A percentile compares a stretch with the other conserved stretches of the same genome.
These are phyloP conservation scores for Solanum medicagineum DNA, from an alignment of 257 asterid species.

Conservation along the genomic window DNA sequence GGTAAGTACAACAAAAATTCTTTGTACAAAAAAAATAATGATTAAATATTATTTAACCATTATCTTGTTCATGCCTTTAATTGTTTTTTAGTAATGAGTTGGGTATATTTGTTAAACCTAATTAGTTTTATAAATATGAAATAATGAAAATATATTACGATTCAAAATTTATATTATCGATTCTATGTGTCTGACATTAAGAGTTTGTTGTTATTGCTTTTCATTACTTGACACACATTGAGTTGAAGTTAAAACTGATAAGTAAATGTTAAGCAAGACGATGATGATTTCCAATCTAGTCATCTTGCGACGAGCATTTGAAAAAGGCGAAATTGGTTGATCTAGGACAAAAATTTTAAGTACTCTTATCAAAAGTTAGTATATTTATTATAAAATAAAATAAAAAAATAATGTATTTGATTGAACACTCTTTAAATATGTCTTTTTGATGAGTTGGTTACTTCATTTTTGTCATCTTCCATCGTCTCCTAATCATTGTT, in stretches of 20 bases:
- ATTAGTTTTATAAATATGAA: background rate
- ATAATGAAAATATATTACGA: background rate
- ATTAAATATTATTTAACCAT: background rate
- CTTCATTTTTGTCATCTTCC: background rate
- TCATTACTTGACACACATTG: background rate
- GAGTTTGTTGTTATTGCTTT: background rate
- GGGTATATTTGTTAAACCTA: background rate
- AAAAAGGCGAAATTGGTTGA: background rate
- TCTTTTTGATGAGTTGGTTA: background rate
- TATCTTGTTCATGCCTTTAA: background rate
- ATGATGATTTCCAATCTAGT: background rate
- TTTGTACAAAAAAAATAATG: background rate
- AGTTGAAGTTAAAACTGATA: background rate
- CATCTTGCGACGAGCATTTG: accelerated
- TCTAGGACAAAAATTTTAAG: background rate
- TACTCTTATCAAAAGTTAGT: too few species aligned
- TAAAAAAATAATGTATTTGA: background rate
- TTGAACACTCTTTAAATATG: background rate
- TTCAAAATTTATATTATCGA: too few species aligned
- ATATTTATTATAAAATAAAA: too few species aligned
- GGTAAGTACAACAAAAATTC: background rate
- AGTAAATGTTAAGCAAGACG: background rate
- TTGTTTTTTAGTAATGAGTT: background rate
- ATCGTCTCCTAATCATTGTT: background rate
- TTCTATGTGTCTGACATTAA: background rate